Base-by-base conservation (phyloP, 768 basidiomycete genomes). In the Termitomyces sp. region DNA sequence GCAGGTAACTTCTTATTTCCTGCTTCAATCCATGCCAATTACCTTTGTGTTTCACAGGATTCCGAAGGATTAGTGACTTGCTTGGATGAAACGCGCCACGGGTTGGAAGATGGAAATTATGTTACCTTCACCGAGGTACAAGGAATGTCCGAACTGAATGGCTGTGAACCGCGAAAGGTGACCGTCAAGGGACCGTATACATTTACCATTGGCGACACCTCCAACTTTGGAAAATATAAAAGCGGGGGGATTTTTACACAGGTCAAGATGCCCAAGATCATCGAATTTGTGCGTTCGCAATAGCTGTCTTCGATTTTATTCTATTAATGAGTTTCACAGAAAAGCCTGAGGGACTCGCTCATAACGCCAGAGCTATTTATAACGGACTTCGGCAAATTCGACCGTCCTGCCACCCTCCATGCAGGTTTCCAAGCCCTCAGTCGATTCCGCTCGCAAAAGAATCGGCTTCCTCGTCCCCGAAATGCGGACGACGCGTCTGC, bases 181-280 rank as follows among this genome's bases (percentile, higher is more conserved):
- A 76, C 88, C 15, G 93, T 96, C 58, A 98, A 96, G 66, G 97
- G 96, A 2, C 97, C 97, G 0, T 99, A 98, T 68, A 98, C 97
- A 0, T 99, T 99, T 71, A 77, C 88, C 30, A 96, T 99, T 55
- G 96, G 97, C 2, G 92, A 97, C 68, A 98, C 95, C 2, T 81
- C 85, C 30, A 78, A 78, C 35, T 67, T 97, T 11, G 77, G 85
- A 26, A 77, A 82, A 44, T 98, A 98, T 72, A 82, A 85, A 61
- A 67, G 82, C 28, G 97, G 96, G 24, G 97, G 97, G 37, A 88
- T 95, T 58, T 99, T 98, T 69, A 93, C 91, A 7, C 97, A 99
- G 70, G 94, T 98, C 60, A 99, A 98, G 75, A 96, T 98, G 93
- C 97, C 97, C 10, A 98, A 96, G 74, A 80, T 93, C 48, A 74